These are phyloP conservation scores for Aschersonia sp. DNA, from an alignment of 2,329 filamentous ascomycete species.

Conservation along the genomic window DNA sequence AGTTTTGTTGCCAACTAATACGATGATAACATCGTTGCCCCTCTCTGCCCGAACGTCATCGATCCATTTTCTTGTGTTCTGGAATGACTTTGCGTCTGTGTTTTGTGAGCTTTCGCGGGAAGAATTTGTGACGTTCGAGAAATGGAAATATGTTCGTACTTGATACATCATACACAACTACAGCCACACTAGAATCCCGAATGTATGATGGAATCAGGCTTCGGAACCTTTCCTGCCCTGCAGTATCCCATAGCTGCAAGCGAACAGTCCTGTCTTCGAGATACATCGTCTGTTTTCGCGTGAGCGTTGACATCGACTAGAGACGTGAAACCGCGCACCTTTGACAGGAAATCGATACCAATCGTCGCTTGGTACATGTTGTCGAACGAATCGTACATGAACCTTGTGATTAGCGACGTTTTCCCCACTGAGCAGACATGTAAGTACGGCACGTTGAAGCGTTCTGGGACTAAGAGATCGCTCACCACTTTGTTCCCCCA, in stretches of 20 bases:
- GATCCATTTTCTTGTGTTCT: conserved; percentile 99
- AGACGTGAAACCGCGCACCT: conserved; percentile 41
- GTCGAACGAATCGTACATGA: conserved; percentile 99
- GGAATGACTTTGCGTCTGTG: conserved; percentile 81
- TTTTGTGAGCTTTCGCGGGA: background rate
- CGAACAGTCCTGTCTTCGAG: conserved; percentile 96
- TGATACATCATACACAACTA: conserved; percentile 97
- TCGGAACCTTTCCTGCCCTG: conserved; percentile 92
- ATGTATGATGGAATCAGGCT: conserved; percentile 97
- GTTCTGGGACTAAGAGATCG: conserved; percentile 3
- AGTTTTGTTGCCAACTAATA: conserved; percentile 97
- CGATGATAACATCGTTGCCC: conserved; percentile 97
- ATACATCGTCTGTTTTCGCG: conserved; percentile 66
- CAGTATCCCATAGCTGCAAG: conserved; percentile 96
- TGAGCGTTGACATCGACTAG: conserved; percentile 1
- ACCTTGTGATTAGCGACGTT: conserved; percentile 94
- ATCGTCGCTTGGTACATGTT: conserved; percentile 99
- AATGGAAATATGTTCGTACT: conserved; percentile 31
- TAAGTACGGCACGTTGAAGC: conserved; percentile 9
- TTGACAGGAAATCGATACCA: conserved; percentile 97
- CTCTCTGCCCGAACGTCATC: conserved; percentile 94
- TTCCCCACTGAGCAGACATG: conserved; percentile 60
- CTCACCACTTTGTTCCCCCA: conserved; percentile 97
- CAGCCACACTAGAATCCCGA: conserved; percentile 91
- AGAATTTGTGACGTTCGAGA: conserved; percentile 3